A percentile compares a stretch with the other conserved stretches of the same genome.
These are phyloP conservation scores for Raphanus hybrid DNA, from an alignment of 441 rosid genomes.

Conservation along the genomic window DNA sequence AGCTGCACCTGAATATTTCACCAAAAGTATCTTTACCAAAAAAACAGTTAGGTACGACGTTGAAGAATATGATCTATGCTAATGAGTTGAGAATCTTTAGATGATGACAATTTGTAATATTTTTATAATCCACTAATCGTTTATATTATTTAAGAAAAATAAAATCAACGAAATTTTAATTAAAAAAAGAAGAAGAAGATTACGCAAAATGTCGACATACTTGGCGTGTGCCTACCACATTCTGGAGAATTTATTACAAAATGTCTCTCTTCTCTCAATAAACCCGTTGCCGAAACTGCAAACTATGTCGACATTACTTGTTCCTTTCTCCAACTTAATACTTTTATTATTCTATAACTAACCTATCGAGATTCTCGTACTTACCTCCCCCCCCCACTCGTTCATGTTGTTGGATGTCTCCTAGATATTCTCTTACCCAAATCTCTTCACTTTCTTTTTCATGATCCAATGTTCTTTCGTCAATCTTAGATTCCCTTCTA, in stretches of 20 bases:
- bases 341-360: not conserved
- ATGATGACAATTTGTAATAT: not conserved
- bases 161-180: not conserved
- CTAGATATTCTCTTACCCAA: not conserved
- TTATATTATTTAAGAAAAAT: not conserved
- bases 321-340: conserved; percentile 27
- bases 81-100: not conserved
- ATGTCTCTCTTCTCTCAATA: not conserved
- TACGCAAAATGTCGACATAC: conserved; percentile 39
- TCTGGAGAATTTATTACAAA: not conserved
- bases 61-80: not conserved
- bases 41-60: too few relatives aligned
- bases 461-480: conserved; percentile 38
- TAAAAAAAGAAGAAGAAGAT: not conserved
- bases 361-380: conserved; percentile 6
- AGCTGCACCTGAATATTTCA: not conserved
- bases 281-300: conserved; percentile 24
- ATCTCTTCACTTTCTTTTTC: not conserved
- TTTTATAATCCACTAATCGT: not conserved
- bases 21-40: not conserved
- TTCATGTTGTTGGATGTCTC: not conserved
- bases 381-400: not conserved
- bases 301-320: conserved; percentile 39
- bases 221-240: conserved; percentile 33
- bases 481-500: not conserved